These are phyloP conservation scores for Priceomyces melissophilus DNA, from an alignment of 805 yeast species.

Conservation along the genomic window DNA sequence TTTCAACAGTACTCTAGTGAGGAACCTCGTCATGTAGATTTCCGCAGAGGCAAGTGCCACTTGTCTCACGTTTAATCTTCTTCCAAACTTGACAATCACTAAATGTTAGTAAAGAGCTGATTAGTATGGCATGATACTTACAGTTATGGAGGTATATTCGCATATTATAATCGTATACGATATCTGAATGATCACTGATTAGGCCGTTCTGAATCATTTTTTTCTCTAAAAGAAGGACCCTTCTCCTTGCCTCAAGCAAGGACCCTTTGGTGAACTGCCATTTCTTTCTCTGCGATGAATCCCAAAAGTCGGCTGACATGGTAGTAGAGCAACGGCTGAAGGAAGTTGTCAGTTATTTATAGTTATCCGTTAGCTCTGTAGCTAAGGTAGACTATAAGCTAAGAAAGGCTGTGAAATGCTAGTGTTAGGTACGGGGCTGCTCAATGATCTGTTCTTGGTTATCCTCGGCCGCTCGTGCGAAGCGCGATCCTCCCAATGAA, in stretches of 20 bases:
- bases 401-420: too few species aligned
- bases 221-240: constrained; percentile 35
- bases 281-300: constrained; percentile 69
- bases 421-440: too few species aligned
- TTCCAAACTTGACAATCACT: constrained; percentile 70
- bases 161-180: constrained; percentile 56
- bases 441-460: too few species aligned
- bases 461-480: too few species aligned
- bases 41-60: constrained; percentile 87
- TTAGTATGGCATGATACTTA: constrained; percentile 9
- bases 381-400: too few species aligned
- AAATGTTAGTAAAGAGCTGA: constrained; percentile 5
- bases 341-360: too few species aligned
- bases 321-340: too few species aligned
- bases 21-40: constrained; percentile 74
- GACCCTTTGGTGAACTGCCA: constrained; percentile 79
- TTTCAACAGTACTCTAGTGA: constrained; percentile 65
- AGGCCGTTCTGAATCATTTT: constrained; percentile 43
- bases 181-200: constrained; percentile 41
- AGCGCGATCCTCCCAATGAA: too few species aligned
- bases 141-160: constrained; percentile 73
- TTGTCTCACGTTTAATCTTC: constrained; percentile 75
- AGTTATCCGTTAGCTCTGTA: too few species aligned
- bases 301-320: constrained; percentile 88
- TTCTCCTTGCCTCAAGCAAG: constrained; percentile 46